Base-by-base conservation (phyloP, 78 protist species). In the Dictyostelium brefeldianum region DNA sequence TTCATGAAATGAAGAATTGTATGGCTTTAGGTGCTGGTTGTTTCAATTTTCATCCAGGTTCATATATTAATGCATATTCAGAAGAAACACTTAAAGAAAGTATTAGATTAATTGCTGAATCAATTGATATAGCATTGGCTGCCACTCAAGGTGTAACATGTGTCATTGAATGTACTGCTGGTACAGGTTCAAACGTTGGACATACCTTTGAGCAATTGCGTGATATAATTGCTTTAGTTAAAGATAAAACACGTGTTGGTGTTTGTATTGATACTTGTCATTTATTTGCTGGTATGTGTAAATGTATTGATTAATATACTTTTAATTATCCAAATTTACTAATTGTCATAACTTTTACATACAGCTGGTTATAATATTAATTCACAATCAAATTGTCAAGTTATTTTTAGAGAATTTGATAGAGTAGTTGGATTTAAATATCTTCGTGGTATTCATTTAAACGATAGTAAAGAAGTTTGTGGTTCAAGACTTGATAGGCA, bases 261-360 rank as follows among this genome's bases (percentile, higher is more conserved):
- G 95, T 96, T 31, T 96, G 97, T 78, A 17, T 96, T 20, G 97
- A 96, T 77, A 96, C 97, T 46, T 96, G 97, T 77, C 97, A 96
- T 41, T 46, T 83, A 51, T 95, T 80, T 94, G 96, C 93, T 18
- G 43, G 43, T 36, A 36, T 36, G 43, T 36, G 43, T n/a, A n/a
- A n/a, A n/a, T n/a, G n/a, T n/a, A n/a, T n/a, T n/a, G n/a, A n/a
- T n/a, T n/a, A n/a, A n/a, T n/a, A n/a, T n/a, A n/a, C n/a, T n/a
- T n/a, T n/a, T n/a, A n/a, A n/a, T n/a, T n/a, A n/a, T n/a, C n/a
- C n/a, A n/a, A n/a, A n/a, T n/a, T n/a, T n/a, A n/a, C 43, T 36
- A 36, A 36, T 36, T 36, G 43, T 36, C 43, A 36, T 36, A n/a
- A n/a, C n/a, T n/a, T n/a, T n/a, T n/a, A n/a, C n/a, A 36, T 36